A percentile compares a stretch with the other conserved stretches of the same genome.
Conservation (phyloP, 495 filamentous ascomycete genomes). For the Parathielavia hyrcaniae region DNA sequence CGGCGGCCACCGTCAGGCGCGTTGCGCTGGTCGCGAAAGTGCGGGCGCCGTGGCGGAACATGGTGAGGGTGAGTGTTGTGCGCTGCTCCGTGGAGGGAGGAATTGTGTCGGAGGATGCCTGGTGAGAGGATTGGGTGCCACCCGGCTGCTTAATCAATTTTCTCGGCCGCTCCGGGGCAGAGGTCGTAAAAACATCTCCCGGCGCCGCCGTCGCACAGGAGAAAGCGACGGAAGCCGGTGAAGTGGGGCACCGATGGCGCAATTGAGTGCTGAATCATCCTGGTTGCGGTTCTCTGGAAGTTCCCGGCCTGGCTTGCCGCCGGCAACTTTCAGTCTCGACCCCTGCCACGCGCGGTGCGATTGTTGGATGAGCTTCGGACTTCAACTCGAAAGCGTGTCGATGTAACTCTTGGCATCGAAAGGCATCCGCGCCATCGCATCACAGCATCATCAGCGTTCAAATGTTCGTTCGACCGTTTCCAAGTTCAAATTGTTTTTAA, state of each 20-base stretch:
- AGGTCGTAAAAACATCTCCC: slow-evolving; percentile 4
- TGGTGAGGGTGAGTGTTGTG: slow-evolving; percentile 18
- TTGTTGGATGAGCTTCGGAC: not conserved
- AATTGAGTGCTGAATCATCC: slow-evolving; percentile 22
- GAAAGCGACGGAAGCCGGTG: not conserved
- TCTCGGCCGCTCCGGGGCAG: not conserved
- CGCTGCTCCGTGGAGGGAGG: not conserved
- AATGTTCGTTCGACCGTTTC: not conserved
- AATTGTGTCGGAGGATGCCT: not conserved
- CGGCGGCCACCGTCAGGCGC: slow-evolving; percentile 26
- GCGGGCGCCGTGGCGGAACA: slow-evolving; percentile 50
- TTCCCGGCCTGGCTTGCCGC: slow-evolving; percentile 4
- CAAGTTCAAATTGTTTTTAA: not conserved
- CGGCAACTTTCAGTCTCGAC: slow-evolving; percentile 9
- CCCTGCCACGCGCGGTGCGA: slow-evolving; percentile 7
- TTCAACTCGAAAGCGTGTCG: not conserved
- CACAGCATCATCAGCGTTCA: not conserved
- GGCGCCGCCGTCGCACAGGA: slow-evolving; percentile 3
- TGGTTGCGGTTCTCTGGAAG: not conserved
- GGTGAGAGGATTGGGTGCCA: not conserved
- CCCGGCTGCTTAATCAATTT: not conserved
- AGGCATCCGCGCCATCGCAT: not conserved
- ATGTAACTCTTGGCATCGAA: not conserved
- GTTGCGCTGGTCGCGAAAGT: slow-evolving; percentile 46
- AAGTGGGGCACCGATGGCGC: slow-evolving; percentile 21